Evolutionary conservation across 495 filamentous ascomycete genomes (phyloP), one percentile per base, ranked within the genome.

Genomic region (Lepidopterella palustris): DNA sequence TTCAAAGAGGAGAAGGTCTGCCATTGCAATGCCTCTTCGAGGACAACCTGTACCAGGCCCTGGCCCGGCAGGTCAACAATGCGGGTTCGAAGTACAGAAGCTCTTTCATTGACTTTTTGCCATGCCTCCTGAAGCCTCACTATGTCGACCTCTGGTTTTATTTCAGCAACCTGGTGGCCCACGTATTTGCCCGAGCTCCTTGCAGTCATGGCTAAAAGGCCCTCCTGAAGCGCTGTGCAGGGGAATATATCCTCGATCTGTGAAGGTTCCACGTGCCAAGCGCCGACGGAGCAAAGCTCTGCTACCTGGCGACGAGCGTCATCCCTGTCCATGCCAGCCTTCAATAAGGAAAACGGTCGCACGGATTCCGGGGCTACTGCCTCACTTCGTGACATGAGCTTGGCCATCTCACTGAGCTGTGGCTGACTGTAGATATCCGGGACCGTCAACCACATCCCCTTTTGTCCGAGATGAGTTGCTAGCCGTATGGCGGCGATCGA

Each of bases 51-150:
- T 55, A 68, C 62, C 15, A 68, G 15, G 26, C 63, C 61, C 5
- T 23, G 25, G 18, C 57, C 59, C 8, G 63, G 55, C 29, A 57
- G 35, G 25, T 73, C 63, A 6, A 77, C 62, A 42, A 79, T 67
- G 31, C 76, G 67, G 10, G 78, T 79, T 6, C 77, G 70, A 2
- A 80, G 59, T 21, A 79, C 48, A 48, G 62, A 71, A 2, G 60
- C 47, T 10, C 71, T 66, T 5, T 65, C 64, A 9, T 72, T 58
- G 0, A 72, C 68, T 5, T 58, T 52, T 54, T 77, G 64, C 82
- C 81, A 84, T 15, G 80, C 77, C 4, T 60, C 57, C 57, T 72
- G 69, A 64, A 84, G 77, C 15, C 61, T 70, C 5, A 66, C 57
- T 21, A 77, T 13, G 57, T 82, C 75, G 6, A 80, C 58, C 4